Evolutionary conservation across 2,329 filamentous ascomycete genomes (phyloP).

Genomic region (Zasmidium cellare): DNA sequence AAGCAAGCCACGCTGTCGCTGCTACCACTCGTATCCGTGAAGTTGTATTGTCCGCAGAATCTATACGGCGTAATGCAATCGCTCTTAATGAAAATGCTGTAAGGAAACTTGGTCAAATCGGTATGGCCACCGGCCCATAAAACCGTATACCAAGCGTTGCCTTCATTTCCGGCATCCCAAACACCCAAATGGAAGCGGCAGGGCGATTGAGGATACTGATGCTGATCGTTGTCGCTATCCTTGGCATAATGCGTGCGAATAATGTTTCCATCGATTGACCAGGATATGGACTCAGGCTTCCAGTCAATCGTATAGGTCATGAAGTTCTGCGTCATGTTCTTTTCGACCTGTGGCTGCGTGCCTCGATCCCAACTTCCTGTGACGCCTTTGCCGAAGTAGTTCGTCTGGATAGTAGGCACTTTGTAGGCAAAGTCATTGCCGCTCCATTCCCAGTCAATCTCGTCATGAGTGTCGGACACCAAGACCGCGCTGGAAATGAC

Average conservation of each 20-base stretch:
- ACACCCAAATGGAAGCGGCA: constrained; percentile 19
- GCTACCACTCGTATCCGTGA: constrained; percentile 11
- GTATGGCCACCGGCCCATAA: constrained; percentile 16
- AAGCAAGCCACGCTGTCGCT: constrained; percentile 11
- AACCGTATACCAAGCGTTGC: constrained; percentile 7
- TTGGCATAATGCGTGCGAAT: constrained; percentile 45
- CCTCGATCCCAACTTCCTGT: constrained; percentile 53
- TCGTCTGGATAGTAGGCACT: constrained; percentile 44
- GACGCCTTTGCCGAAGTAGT: constrained; percentile 59
- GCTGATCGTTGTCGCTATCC: constrained; percentile 6
- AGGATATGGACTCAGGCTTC: constrained; percentile 65
- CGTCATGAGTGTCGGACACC: constrained; percentile 44
- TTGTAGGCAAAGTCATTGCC: constrained; percentile 27
- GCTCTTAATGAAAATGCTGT: constrained; percentile 14
- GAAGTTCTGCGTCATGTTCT: constrained; percentile 49
- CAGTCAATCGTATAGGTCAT: constrained; percentile 70
- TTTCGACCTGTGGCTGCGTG: constrained; percentile 37
- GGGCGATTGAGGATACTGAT: constrained; percentile 24
- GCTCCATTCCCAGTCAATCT: constrained; percentile 54
- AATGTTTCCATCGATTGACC: constrained; percentile 58
- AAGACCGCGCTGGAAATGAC: constrained; percentile 16
- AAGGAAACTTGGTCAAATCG: constrained; percentile 11
- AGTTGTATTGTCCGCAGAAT: constrained; percentile 10
- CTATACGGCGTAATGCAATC: constrained; percentile 11
- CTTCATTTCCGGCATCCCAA: constrained; percentile 16